Evolutionary conservation across 768 basidiomycete genomes (phyloP).

Genomic region (Xerocomellus dryophilus): DNA sequence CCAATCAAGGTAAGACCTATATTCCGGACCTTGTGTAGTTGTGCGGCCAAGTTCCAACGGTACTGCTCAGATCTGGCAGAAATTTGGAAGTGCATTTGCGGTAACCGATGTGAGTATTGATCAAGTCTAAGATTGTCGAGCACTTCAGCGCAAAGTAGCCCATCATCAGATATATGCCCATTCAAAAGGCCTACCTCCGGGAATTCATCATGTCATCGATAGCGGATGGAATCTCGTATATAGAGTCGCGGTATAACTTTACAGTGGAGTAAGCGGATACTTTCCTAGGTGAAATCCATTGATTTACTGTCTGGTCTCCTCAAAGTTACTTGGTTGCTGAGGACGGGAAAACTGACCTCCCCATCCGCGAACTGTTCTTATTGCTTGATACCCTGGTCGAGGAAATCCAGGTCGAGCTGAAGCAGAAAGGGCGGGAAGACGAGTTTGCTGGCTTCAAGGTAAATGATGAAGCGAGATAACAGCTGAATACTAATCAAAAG

Average conservation of each 20-base stretch:
- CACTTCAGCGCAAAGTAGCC: conserved; percentile 17
- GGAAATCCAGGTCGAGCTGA: conserved; percentile 35
- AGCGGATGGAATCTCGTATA: conserved; percentile 45
- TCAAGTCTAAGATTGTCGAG: too few species aligned
- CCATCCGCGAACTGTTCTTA: conserved; percentile 36
- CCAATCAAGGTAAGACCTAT: too few species aligned
- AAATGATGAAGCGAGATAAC: background rate
- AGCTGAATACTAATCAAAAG: background rate
- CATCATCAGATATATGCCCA: conserved; percentile 25
- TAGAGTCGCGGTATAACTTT: conserved; percentile 43
- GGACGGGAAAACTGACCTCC: conserved; percentile 37
- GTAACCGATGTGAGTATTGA: too few species aligned
- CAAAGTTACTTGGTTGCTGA: conserved; percentile 40
- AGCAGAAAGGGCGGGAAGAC: conserved; percentile 36
- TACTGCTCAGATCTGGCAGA: too few species aligned
- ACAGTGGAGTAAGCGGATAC: conserved; percentile 29
- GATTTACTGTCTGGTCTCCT: background rate
- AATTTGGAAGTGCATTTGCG: too few species aligned
- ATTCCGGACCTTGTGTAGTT: too few species aligned
- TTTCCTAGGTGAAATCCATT: background rate
- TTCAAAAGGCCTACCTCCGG: conserved; percentile 15
- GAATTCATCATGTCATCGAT: conserved; percentile 40
- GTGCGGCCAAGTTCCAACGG: too few species aligned
- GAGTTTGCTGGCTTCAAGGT: conserved; percentile 44
- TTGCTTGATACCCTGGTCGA: conserved; percentile 36